Conservation (phyloP, 148 eudicot species). For the Camellia granthamiana region DNA sequence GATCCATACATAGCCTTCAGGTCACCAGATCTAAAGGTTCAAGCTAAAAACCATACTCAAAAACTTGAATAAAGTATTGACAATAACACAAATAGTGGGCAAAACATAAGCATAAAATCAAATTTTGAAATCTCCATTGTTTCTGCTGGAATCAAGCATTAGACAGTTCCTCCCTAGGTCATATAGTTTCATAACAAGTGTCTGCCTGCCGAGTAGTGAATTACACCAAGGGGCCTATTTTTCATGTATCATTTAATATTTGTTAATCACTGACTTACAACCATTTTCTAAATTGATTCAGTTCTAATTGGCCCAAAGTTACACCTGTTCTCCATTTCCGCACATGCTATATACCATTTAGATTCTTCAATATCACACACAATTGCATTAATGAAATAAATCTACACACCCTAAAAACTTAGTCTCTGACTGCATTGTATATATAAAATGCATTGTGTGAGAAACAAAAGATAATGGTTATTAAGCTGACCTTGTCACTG, state of each 20-base stretch:
- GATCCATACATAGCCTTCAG: no score
- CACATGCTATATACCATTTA: background rate
- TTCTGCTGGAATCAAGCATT: background rate
- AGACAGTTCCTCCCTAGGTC: background rate
- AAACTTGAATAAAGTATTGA: no score
- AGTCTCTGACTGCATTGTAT: background rate
- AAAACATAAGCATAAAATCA: background rate
- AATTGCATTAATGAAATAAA: background rate
- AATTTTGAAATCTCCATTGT: background rate
- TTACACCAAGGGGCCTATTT: background rate
- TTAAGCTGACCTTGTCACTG: constrained; percentile 72
- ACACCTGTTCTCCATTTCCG: background rate
- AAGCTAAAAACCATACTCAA: no score
- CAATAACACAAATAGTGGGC: no score
- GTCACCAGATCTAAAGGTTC: no score
- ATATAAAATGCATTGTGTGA: background rate
- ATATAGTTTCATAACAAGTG: background rate
- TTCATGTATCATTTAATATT: background rate
- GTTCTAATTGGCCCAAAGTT: background rate
- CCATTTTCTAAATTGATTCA: constrained; percentile 6
- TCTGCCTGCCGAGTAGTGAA: background rate
- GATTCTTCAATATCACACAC: background rate
- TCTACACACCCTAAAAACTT: background rate
- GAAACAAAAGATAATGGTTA: background rate
- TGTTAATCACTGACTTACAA: background rate